Conservation (phyloP, 2,329 filamentous ascomycete species). For the Myriangium duriaei region DNA sequence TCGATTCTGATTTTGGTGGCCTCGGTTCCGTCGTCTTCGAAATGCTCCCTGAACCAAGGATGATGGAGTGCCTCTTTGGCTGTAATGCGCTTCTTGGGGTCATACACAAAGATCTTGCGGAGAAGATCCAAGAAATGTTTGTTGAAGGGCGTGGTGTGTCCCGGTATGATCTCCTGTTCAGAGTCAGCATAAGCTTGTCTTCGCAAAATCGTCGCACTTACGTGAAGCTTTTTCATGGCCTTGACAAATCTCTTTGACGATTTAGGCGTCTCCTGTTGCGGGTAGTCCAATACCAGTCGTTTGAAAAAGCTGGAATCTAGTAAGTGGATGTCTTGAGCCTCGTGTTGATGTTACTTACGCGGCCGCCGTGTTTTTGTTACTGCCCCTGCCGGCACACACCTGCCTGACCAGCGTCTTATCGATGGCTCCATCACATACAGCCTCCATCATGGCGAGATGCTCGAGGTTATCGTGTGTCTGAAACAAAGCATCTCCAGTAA, state of each 20-base stretch:
- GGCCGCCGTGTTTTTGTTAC: constrained; percentile 40
- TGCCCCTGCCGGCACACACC: constrained; percentile 36
- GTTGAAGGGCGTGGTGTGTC: constrained; percentile 45
- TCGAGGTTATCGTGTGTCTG: constrained; percentile 58
- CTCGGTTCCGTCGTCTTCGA: constrained; percentile 50
- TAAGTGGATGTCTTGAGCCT: constrained; percentile 1
- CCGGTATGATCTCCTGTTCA: constrained; percentile 49
- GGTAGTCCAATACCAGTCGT: constrained; percentile 47
- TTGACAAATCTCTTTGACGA: constrained; percentile 54
- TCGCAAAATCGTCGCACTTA: constrained; percentile 25
- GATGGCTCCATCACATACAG: constrained; percentile 44
- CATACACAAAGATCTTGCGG: constrained; percentile 52
- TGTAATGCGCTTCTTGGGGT: constrained; percentile 51
- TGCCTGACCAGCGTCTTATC: constrained; percentile 43
- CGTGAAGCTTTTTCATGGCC: constrained; percentile 52
- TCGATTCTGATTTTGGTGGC: constrained; percentile 13
- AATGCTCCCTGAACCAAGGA: constrained; percentile 52
- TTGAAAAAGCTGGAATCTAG: constrained; percentile 17
- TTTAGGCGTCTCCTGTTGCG: constrained; percentile 49
- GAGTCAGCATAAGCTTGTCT: constrained; percentile 16
- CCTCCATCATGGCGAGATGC: constrained; percentile 59
- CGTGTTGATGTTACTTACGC: constrained; percentile 33
- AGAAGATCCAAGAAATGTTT: constrained; percentile 50
- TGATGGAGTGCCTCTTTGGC: constrained; percentile 54
- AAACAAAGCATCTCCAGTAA: constrained; percentile 55